These are phyloP conservation scores for Rhodotorula kratochvilovae DNA, from an alignment of 768 basidiomycete species.

Conservation along the genomic window DNA sequence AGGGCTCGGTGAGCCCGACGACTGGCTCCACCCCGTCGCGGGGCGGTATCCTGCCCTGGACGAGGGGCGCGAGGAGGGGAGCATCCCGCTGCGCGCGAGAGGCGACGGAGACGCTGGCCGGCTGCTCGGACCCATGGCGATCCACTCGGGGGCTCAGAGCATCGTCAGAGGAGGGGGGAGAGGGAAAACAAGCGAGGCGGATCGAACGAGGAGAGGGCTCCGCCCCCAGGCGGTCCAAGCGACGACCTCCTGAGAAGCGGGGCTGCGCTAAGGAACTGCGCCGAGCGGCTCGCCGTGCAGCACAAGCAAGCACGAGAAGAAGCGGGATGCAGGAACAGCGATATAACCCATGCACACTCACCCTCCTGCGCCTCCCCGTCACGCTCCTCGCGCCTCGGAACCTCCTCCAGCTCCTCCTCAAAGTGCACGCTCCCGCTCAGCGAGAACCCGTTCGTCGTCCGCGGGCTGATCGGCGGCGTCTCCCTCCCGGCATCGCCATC, in stretches of 20 bases:
- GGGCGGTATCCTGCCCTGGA: background rate
- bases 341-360: background rate
- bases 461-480: background rate
- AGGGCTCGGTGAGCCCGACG: background rate
- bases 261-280: too few species aligned
- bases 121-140: background rate
- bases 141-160: background rate
- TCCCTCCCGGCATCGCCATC: background rate
- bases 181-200: background rate
- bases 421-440: slow-evolving; percentile 6
- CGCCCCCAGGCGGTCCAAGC: too few species aligned
- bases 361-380: background rate
- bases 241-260: too few species aligned
- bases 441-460: slow-evolving; percentile 1
- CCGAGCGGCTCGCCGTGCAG: too few species aligned
- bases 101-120: background rate
- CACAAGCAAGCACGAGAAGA: background rate
- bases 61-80: background rate
- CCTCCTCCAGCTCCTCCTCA: background rate
- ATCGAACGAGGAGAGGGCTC: background rate
- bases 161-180: background rate
- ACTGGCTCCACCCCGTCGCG: too few species aligned
- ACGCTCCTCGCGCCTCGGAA: too few species aligned
- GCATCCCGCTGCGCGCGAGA: background rate
- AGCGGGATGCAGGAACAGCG: too few species aligned